These are phyloP conservation scores for Fusarium longipes DNA, from an alignment of 2,329 filamentous ascomycete species.

Conservation along the genomic window DNA sequence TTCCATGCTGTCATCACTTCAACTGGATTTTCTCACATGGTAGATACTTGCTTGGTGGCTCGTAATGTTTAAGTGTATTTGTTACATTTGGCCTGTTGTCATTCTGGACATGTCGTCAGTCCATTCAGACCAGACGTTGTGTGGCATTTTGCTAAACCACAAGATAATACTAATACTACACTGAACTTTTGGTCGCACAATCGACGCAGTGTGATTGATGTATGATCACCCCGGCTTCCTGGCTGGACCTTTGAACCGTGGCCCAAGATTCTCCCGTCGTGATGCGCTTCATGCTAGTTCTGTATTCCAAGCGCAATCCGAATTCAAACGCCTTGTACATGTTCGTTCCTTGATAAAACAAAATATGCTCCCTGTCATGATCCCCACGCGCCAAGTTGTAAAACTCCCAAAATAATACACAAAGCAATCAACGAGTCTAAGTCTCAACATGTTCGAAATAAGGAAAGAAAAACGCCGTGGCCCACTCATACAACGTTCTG, in stretches of 20 bases:
- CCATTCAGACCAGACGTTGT: not conserved
- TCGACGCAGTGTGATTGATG: not conserved
- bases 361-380: conserved; percentile 16
- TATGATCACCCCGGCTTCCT: conserved; percentile 1
- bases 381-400: conserved; percentile 25
- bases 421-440: not conserved
- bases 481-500: conserved; percentile 7
- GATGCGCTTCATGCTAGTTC: conserved; percentile 32
- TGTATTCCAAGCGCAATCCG: conserved; percentile 36
- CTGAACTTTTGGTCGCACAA: conserved; percentile 16
- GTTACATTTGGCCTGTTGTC: not conserved
- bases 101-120: not conserved
- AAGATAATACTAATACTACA: conserved; percentile 19
- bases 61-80: conserved; percentile 3
- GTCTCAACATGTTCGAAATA: not conserved
- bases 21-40: not conserved
- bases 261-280: not conserved
- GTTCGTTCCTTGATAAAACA: conserved; percentile 1
- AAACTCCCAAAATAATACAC: not conserved
- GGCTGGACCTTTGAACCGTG: conserved; percentile 3
- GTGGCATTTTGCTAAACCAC: conserved; percentile 23
- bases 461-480: conserved; percentile 21
- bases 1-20: not conserved
- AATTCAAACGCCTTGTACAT: conserved; percentile 15
- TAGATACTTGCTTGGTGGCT: not conserved